Percentiles rank a stretch among this genome's conserved stretches.
These are phyloP conservation scores for Diplocarpon mali DNA, from an alignment of 2,329 filamentous ascomycete species.

Conservation along the genomic window DNA sequence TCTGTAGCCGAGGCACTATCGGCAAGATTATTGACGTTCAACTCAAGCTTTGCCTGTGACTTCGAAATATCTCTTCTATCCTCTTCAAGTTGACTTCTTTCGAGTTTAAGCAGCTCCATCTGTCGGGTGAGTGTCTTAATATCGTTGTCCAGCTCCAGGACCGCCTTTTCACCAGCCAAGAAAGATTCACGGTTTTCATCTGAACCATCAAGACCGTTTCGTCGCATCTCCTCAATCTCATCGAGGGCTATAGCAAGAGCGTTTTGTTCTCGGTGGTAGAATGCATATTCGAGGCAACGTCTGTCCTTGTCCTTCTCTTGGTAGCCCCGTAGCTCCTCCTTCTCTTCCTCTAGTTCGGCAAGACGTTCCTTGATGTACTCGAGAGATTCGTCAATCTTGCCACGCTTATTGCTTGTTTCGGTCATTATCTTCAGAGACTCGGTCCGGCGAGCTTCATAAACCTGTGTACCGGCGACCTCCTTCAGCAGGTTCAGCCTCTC, in stretches of 20 bases:
- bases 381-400: slow-evolving; percentile 87
- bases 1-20: slow-evolving; percentile 74
- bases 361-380: slow-evolving; percentile 87
- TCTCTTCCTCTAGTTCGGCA: slow-evolving; percentile 86
- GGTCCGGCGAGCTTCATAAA: slow-evolving; percentile 83
- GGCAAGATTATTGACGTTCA: slow-evolving; percentile 71
- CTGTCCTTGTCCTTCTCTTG: slow-evolving; percentile 92
- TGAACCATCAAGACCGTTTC: slow-evolving; percentile 72
- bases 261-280: slow-evolving; percentile 80
- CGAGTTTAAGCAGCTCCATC: slow-evolving; percentile 72
- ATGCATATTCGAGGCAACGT: slow-evolving; percentile 86
- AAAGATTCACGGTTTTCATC: slow-evolving; percentile 72
- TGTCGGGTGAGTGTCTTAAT: slow-evolving; percentile 73
- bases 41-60: slow-evolving; percentile 70
- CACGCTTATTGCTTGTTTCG: slow-evolving; percentile 88
- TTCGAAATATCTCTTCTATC: slow-evolving; percentile 78
- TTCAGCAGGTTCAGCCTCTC: slow-evolving; percentile 85
- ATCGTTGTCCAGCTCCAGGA: slow-evolving; percentile 65
- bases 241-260: slow-evolving; percentile 69
- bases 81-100: slow-evolving; percentile 78
- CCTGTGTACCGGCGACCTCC: slow-evolving; percentile 95
- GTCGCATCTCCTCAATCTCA: slow-evolving; percentile 69
- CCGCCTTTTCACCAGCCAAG: slow-evolving; percentile 65
- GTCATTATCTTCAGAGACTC: slow-evolving; percentile 96
- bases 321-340: slow-evolving; percentile 86